Conservation (phyloP, 352 stramenopile species). For the Phytophthora sansomeana region DNA sequence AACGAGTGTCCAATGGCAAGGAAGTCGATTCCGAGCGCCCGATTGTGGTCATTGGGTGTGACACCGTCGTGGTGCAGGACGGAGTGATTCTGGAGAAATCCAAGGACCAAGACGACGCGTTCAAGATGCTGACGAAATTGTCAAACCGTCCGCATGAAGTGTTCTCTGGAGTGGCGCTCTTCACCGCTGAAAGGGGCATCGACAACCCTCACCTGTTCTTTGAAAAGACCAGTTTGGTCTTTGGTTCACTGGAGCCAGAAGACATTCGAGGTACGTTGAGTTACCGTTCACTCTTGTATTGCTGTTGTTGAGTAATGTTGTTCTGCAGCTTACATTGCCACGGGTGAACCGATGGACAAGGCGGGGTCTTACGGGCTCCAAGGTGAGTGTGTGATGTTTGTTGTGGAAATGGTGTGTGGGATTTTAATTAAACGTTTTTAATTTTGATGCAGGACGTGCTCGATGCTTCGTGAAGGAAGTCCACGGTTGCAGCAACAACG, state of each 20-base stretch:
- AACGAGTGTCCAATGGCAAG: slow-evolving; percentile 38
- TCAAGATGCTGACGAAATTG: slow-evolving; percentile 79
- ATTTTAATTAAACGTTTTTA: neutral
- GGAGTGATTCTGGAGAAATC: slow-evolving; percentile 92
- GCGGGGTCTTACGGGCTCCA: slow-evolving; percentile 92
- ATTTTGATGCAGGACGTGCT: slow-evolving; percentile 43
- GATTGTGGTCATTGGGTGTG: slow-evolving; percentile 83
- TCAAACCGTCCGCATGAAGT: slow-evolving; percentile 83
- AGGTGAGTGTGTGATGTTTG: slow-evolving; percentile 32
- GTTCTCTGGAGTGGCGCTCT: slow-evolving; percentile 89
- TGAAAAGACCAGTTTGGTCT: slow-evolving; percentile 70
- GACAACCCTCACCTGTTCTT: slow-evolving; percentile 73
- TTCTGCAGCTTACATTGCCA: slow-evolving; percentile 83
- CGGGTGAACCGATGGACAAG: slow-evolving; percentile 94
- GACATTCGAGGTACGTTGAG: slow-evolving; percentile 68
- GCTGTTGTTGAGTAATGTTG: neutral
- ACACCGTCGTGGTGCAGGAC: slow-evolving; percentile 90
- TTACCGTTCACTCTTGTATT: neutral
- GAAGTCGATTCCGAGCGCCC: slow-evolving; percentile 10
- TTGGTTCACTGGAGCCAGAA: slow-evolving; percentile 55
- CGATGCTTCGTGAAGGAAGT: slow-evolving; percentile 85
- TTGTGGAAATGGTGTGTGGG: neutral
- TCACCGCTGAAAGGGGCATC: slow-evolving; percentile 50
- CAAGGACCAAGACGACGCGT: slow-evolving; percentile 79
- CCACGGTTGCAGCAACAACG: slow-evolving; percentile 93